A percentile compares a stretch with the other conserved stretches of the same genome.
Evolutionary conservation across 202 grass and related monocot species (phyloP).

Genomic region (Setaria viridis): DNA sequence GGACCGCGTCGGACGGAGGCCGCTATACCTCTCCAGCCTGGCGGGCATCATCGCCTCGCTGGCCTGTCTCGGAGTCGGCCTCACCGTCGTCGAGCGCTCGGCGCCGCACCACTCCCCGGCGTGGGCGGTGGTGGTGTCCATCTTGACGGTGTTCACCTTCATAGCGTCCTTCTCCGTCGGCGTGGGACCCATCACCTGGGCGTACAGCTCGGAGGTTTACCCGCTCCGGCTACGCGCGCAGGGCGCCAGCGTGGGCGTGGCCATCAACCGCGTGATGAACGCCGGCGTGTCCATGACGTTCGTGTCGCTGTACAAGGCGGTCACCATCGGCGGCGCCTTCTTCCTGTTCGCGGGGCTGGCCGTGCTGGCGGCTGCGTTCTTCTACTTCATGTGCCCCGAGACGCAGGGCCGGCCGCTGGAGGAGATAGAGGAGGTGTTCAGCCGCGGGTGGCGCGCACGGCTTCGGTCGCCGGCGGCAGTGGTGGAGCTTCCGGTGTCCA

Average conservation of each 20-base stretch:
- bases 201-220: conserved; percentile 77
- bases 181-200: conserved; percentile 69
- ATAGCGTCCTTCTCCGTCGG: conserved; percentile 72
- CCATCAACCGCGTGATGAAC: conserved; percentile 66
- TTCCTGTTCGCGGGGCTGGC: conserved; percentile 65
- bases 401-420: conserved; percentile 60
- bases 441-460: conserved; percentile 14
- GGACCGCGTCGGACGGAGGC: conserved; percentile 62
- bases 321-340: conserved; percentile 77
- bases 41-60: conserved; percentile 64
- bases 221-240: conserved; percentile 65
- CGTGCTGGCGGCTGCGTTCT: conserved; percentile 52
- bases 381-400: conserved; percentile 65
- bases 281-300: conserved; percentile 70
- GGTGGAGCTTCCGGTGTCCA: conserved; percentile 17
- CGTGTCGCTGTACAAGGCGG: conserved; percentile 70
- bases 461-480: neutral
- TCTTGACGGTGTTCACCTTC: conserved; percentile 57
- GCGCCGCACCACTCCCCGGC: conserved; percentile 22
- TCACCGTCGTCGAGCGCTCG: conserved; percentile 55
- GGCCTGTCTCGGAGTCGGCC: conserved; percentile 52
- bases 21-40: conserved; percentile 56
- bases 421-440: conserved; percentile 68
- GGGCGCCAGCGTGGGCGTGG: conserved; percentile 59
- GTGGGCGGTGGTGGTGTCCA: conserved; percentile 66